Evolutionary conservation across 768 basidiomycete species (phyloP).

Genomic region (Pleurotus tuber-regium): DNA sequence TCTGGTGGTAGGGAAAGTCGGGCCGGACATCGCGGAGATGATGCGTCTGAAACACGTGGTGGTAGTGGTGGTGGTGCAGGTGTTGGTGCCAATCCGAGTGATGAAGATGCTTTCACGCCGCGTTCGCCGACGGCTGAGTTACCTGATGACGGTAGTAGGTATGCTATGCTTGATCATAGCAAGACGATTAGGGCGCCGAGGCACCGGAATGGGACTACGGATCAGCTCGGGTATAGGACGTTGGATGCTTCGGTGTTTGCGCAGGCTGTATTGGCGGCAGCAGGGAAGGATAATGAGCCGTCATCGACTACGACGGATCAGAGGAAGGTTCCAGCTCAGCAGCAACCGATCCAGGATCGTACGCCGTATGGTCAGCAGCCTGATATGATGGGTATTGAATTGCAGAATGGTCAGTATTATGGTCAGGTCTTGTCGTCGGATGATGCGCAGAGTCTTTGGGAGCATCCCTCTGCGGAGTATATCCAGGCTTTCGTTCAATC

Average conservation of each 20-base stretch:
- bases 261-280: conserved; percentile 27
- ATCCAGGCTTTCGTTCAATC: conserved; percentile 58
- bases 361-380: conserved; percentile 13
- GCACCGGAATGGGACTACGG: conserved; percentile 55
- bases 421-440: conserved; percentile 47
- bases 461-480: conserved; percentile 59
- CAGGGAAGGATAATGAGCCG: conserved; percentile 8
- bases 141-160: conserved; percentile 38
- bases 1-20: conserved; percentile 38
- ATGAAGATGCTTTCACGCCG: conserved; percentile 61
- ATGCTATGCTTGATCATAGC: not conserved
- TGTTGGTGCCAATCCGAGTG: conserved; percentile 45
- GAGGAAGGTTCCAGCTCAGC: not conserved
- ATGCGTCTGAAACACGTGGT: conserved; percentile 45
- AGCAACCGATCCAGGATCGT: conserved; percentile 4
- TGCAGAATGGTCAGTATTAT: conserved; percentile 31
- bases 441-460: conserved; percentile 56
- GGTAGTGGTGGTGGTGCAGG: too few relatives aligned
- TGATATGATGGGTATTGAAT: conserved; percentile 15
- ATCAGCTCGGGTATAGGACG: conserved; percentile 58
- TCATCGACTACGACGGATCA: not conserved
- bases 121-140: conserved; percentile 64
- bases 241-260: conserved; percentile 59
- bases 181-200: conserved; percentile 38
- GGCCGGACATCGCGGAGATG: conserved; percentile 36